Conservation (phyloP, 805 yeast species). For the Saccharomycopsis synnaedendra region DNA sequence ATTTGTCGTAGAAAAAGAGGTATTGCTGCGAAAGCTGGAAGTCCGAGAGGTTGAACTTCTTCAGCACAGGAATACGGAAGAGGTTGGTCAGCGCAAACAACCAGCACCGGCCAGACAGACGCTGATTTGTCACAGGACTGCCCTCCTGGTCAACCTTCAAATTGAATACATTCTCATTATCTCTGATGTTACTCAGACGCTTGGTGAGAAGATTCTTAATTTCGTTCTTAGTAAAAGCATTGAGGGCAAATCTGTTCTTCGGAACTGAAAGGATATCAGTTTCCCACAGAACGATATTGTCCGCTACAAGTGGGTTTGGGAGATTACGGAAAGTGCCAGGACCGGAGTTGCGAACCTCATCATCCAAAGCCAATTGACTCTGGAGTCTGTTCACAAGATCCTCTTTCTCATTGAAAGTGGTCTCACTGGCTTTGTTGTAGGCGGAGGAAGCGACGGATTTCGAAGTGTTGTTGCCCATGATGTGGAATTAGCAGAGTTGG, state of each 20-base stretch:
- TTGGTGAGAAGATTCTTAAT: constrained; percentile 10
- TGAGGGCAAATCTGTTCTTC: constrained; percentile 41
- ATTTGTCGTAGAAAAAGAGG: constrained; percentile 74
- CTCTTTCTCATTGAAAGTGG: background rate
- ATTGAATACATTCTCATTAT: constrained; percentile 28
- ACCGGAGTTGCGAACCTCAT: constrained; percentile 7
- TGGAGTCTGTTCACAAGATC: constrained; percentile 12
- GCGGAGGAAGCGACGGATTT: background rate
- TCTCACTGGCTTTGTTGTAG: constrained; percentile 1
- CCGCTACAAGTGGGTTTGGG: constrained; percentile 23
- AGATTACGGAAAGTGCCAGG: constrained; percentile 10
- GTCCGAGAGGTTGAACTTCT: constrained; percentile 49
- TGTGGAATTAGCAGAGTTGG: background rate
- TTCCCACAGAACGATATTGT: constrained; percentile 34
- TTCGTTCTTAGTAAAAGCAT: constrained; percentile 37
- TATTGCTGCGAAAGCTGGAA: constrained; percentile 73
- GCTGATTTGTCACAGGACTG: constrained; percentile 62
- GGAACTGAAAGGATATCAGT: constrained; percentile 31
- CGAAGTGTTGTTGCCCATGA: constrained; percentile 11
- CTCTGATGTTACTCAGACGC: constrained; percentile 7
- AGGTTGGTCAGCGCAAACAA: constrained; percentile 75
- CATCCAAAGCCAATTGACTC: constrained; percentile 7
- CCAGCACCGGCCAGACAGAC: constrained; percentile 79
- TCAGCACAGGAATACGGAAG: constrained; percentile 51
- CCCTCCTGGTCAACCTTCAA: constrained; percentile 37